These are phyloP conservation scores for Chaetomium strumarium DNA, from an alignment of 2,329 filamentous ascomycete species.

Conservation along the genomic window DNA sequence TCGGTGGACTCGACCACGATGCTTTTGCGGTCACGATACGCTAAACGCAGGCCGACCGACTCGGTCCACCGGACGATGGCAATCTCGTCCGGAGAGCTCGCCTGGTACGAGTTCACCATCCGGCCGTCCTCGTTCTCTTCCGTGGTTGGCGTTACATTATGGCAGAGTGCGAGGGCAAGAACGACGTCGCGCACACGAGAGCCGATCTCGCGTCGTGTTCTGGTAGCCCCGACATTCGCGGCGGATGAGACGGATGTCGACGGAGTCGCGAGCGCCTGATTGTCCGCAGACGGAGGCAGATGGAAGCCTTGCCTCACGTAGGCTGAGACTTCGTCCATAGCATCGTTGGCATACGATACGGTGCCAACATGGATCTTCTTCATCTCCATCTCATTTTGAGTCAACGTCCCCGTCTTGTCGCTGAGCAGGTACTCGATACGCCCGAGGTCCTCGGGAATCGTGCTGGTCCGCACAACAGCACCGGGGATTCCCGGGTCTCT, in stretches of 20 bases:
- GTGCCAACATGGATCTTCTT: conserved; percentile 98
- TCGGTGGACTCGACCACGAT: conserved; percentile 77
- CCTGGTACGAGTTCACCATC: conserved; percentile 80
- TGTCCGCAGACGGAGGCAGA: conserved; percentile 41
- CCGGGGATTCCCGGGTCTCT: conserved; percentile 82
- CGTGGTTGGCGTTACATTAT: conserved; percentile 90
- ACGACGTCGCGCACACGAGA: conserved; percentile 90
- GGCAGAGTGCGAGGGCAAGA: conserved; percentile 84
- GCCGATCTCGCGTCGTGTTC: conserved; percentile 88
- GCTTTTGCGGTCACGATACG: conserved; percentile 77
- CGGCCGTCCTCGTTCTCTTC: conserved; percentile 81
- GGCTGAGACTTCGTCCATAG: conserved; percentile 91
- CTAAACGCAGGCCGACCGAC: conserved; percentile 76
- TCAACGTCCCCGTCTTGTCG: conserved; percentile 97
- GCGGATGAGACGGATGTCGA: conserved; percentile 64
- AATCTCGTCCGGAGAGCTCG: conserved; percentile 95
- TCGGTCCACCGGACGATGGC: conserved; percentile 96
- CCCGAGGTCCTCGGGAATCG: conserved; percentile 92
- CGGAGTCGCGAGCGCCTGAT: conserved; percentile 61
- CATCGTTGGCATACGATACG: conserved; percentile 95
- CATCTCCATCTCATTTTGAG: conserved; percentile 98
- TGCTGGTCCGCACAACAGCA: conserved; percentile 91
- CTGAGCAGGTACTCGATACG: conserved; percentile 94
- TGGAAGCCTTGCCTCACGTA: conserved; percentile 84
- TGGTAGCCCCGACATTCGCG: conserved; percentile 59